Base-by-base conservation (phyloP, 2,329 filamentous ascomycete genomes). In the Monilinia polystroma region DNA sequence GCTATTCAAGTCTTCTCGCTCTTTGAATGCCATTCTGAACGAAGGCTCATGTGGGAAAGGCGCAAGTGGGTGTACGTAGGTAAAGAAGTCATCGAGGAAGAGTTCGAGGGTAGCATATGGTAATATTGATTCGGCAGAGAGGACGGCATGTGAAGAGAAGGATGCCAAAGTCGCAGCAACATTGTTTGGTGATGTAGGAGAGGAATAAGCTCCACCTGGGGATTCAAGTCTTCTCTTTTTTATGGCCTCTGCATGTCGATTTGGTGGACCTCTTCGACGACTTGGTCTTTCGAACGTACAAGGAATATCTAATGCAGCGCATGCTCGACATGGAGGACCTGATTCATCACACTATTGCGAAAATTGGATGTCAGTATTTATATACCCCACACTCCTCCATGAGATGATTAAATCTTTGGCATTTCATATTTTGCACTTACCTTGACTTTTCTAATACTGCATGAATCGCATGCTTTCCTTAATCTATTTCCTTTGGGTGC, bases 1-100 rank as follows among this genome's bases (percentile, higher is more conserved):
- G 70, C 86, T 87, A 8, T 82, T 84, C 63, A 87, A 81, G 74
- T 92, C 90, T 73, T 90, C 85, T 45, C 90, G 83, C 65, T 83
- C 83, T 10, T 82, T 82, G 76, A 92, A 90, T 1, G 87, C 87
- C 69, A 87, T 84, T 29, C 90, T 84, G 76, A 93, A 93, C 4
- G 89, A 90, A 0, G 90, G 89, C 75, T 93, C 89, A 76, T 93
- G 90, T 0, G 90, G 90, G 67, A 93, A 93, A 0, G 90, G 90
- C 67, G 85, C 86, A 11, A 93, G 82, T 1, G 90, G 90, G 72
- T 93, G 89, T 64, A 93, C 89, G 75, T 92, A 92, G 23, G 88
- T 92, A 78, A 93, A 93, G 82, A 91, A 93, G 79, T 93, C 90
- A 76, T 93, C 89, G 67, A 93, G 85, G 20, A 93, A 81, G 2